phyloP scores from a whole-genome alignment of 208 protist genomes.

The Acanthamoeba quina region DNA sequence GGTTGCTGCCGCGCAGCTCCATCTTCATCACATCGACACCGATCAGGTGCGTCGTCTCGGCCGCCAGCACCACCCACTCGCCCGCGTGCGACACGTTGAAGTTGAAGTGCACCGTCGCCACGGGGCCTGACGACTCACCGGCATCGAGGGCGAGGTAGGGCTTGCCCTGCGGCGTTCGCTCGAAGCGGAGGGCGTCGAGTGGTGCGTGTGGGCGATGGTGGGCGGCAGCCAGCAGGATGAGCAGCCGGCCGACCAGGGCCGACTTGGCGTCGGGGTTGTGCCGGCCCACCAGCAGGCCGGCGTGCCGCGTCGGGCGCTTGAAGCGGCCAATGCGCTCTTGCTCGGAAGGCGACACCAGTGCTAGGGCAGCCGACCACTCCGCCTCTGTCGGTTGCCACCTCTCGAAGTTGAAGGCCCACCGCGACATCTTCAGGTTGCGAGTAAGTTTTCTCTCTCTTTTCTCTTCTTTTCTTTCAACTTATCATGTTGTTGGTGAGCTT shows the following conservation, averaged over 20 bases:
- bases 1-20: conserved; percentile 36
- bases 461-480: not conserved
- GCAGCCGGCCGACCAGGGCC: conserved; percentile 44
- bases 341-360: not conserved
- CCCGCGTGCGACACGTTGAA: conserved; percentile 73
- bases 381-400: conserved; percentile 48
- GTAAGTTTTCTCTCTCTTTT: not conserved
- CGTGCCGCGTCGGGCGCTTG: conserved; percentile 8
- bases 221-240: conserved; percentile 18
- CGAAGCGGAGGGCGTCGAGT: conserved; percentile 14
- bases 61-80: conserved; percentile 69
- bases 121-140: not conserved
- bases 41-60: conserved; percentile 22
- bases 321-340: conserved; percentile 49
- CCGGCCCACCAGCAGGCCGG: conserved; percentile 33
- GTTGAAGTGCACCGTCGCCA: not conserved
- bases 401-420: conserved; percentile 46
- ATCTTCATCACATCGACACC: conserved; percentile 73
- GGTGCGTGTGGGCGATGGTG: not conserved
- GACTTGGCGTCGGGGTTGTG: conserved; percentile 71
- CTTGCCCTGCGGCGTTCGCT: conserved; percentile 45
- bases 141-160: conserved; percentile 1
- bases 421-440: not conserved
- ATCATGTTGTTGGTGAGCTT: not conserved
- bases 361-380: conserved; percentile 32